These are phyloP conservation scores for Phytophthora fragariae DNA, from an alignment of 352 stramenopile genomes.

Conservation along the genomic window DNA sequence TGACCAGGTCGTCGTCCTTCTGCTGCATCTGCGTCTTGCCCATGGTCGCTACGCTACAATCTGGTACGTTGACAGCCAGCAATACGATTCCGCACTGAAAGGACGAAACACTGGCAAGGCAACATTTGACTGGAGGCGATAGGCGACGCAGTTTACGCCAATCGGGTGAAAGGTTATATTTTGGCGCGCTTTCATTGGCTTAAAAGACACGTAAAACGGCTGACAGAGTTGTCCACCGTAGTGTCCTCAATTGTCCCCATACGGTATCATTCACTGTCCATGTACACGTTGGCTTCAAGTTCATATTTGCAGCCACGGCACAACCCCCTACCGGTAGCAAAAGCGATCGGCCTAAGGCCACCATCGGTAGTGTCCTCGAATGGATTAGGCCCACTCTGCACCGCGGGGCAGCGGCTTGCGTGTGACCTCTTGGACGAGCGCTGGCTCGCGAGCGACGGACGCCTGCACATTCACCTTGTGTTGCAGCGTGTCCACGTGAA, in stretches of 20 bases:
- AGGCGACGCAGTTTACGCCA: conserved; percentile 17
- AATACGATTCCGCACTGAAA: conserved; percentile 20
- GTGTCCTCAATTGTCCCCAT: no score
- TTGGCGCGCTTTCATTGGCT: conserved; percentile 12
- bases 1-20: conserved; percentile 77
- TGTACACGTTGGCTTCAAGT: no score
- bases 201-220: neutral
- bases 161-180: neutral
- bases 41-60: conserved; percentile 17
- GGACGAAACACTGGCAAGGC: neutral
- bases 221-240: no score
- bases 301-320: no score
- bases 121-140: conserved; percentile 35
- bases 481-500: conserved; percentile 40
- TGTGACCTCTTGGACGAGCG: conserved; percentile 9
- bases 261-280: no score
- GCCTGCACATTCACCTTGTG: conserved; percentile 41
- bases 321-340: no score
- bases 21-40: conserved; percentile 21
- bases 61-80: conserved; percentile 24
- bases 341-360: no score
- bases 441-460: neutral
- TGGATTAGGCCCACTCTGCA: conserved; percentile 21
- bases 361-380: neutral
- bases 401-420: conserved; percentile 28